phyloP scores from a whole-genome alignment of 257 asterid genomes.

The Prunella vulgaris region DNA sequence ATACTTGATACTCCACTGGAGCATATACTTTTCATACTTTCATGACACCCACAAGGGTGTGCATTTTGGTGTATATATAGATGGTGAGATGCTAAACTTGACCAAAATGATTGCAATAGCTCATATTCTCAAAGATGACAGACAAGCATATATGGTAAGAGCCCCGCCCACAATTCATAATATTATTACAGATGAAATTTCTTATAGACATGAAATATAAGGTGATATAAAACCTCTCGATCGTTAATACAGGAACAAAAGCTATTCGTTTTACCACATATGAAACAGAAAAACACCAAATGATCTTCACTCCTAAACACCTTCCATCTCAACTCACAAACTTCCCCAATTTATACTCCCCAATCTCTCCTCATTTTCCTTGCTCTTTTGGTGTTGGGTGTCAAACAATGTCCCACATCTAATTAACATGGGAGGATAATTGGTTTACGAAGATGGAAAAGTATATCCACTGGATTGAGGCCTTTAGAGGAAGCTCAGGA shows the following conservation, averaged over 20 bases:
- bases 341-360: background rate
- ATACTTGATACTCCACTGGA: background rate
- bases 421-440: background rate
- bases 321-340: background rate
- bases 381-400: background rate
- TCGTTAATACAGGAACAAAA: background rate
- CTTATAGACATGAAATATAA: background rate
- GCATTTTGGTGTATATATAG: background rate
- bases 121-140: background rate
- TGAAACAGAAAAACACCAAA: background rate
- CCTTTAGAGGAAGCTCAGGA: background rate
- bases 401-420: background rate
- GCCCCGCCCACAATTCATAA: conserved; percentile 1
- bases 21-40: background rate
- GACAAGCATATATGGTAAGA: conserved; percentile 1
- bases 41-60: background rate
- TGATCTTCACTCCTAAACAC: background rate
- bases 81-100: background rate
- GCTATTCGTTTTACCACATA: background rate
- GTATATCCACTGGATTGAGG: background rate
- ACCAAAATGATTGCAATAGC: background rate
- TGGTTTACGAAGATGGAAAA: background rate
- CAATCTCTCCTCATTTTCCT: conserved; percentile 1
- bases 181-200: background rate
- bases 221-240: background rate